These are phyloP conservation scores for Zarea fungicola DNA, from an alignment of 2,329 filamentous ascomycete genomes.

Conservation along the genomic window DNA sequence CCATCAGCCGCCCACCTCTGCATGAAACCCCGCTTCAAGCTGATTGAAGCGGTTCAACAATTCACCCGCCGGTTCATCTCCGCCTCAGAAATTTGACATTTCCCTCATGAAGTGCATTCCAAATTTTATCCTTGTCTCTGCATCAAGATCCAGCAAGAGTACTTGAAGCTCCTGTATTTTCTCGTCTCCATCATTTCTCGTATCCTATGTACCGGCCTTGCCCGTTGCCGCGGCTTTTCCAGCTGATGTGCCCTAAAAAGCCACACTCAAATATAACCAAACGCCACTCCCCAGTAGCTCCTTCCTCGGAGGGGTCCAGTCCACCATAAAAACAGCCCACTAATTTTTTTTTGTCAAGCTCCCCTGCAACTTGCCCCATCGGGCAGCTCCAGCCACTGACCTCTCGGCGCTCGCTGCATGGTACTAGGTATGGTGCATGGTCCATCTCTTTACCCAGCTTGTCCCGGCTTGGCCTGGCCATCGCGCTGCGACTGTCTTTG, in stretches of 20 bases:
- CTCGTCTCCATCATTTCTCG: too few species aligned
- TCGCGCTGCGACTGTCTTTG: not conserved
- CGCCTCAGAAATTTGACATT: too few species aligned
- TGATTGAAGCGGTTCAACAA: not conserved
- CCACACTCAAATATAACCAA: too few species aligned
- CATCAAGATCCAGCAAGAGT: not conserved
- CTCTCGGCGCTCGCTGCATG: not conserved
- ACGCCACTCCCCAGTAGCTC: too few species aligned
- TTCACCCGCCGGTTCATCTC: not conserved
- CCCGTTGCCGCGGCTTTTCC: too few species aligned
- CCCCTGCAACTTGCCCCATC: conserved; percentile 2
- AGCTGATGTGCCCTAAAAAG: not conserved
- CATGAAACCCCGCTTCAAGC: not conserved
- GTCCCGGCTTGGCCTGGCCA: not conserved
- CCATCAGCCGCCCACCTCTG: not conserved
- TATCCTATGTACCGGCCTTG: too few species aligned
- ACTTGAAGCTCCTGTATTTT: too few species aligned
- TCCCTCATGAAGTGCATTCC: not conserved
- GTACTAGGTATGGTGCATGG: too few species aligned
- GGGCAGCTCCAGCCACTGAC: conserved; percentile 5
- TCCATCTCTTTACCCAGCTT: not conserved
- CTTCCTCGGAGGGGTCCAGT: not conserved
- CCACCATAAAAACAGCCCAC: not conserved
- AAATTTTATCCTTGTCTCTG: not conserved
- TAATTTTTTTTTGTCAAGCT: too few species aligned